Evolutionary conservation across 2,329 filamentous ascomycete genomes (phyloP), one percentile per base, ranked within the genome.

Genomic region (Talaromyces albobiverticillius): DNA sequence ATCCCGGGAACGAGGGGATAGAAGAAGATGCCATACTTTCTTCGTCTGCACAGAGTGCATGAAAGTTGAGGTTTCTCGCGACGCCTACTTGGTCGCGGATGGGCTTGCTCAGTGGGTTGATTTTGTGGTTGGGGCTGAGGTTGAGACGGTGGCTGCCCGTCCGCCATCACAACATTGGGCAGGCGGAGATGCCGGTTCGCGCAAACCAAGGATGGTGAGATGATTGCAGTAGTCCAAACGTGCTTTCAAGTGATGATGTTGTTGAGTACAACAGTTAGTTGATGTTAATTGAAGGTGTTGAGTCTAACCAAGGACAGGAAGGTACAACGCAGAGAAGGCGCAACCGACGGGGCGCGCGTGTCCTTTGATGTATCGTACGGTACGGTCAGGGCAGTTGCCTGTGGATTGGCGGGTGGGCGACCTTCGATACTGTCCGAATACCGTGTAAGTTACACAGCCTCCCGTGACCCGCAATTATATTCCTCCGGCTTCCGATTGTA

Each of bases 21-120:
- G 4, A n/a, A 22, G 23, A 11, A 6, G 13, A 13, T 40, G 6
- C 41, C 25, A 45, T 45, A 51, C 49, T 51, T 51, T 51, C 49
- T 32, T 32, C 41, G 38, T 45, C 49, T 45, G 29, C 49, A 51
- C 11, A 45, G n/a, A 20, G 38, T 45, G 20, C 49, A 51, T 14
- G 49, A 51, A 13, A 51, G 31, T 4, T 51, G 49, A 8, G 41
- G 38, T 51, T 51, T 51, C 8, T 51, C 40, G 14, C 49, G 38
- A 4, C 49, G 49, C 31, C 49, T 25, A 45, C 41, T 51, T 10
- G 49, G 29, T 10, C 20, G 38, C 31, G 49, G 49, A 23, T 31
- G 47, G 16, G 36, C 14, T 38, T 50, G 47, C 7, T 40, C 46
- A 34, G 7, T 2, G 23, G 46, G 46, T n/a, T 29, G 47, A n/a